Conservation (phyloP, 495 filamentous ascomycete species). For the Aspergillus nanangensis region DNA sequence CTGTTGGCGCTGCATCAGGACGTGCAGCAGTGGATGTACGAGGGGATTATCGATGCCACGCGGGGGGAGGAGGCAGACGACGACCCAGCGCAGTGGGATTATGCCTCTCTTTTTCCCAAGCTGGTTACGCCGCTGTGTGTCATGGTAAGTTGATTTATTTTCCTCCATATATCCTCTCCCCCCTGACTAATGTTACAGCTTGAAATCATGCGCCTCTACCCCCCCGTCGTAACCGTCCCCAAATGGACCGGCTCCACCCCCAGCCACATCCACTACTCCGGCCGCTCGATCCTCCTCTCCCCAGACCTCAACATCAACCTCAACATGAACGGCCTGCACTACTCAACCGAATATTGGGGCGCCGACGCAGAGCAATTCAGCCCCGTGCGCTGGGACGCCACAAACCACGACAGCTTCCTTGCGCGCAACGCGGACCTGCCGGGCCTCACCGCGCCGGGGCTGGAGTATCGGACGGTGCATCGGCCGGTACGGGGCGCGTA, state of each 20-base stretch:
- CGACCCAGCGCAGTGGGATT: slow-evolving; percentile 30
- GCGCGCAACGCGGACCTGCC: slow-evolving; percentile 8
- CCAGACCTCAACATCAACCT: slow-evolving; percentile 27
- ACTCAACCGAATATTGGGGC: slow-evolving; percentile 43
- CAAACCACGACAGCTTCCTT: slow-evolving; percentile 15
- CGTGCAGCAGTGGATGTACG: slow-evolving; percentile 36
- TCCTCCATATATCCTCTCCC: background rate
- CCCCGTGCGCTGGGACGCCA: slow-evolving; percentile 26
- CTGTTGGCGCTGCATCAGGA: slow-evolving; percentile 36
- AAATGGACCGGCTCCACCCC: slow-evolving; percentile 25
- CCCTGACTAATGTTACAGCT: slow-evolving; percentile 16
- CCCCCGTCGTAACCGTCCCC: slow-evolving; percentile 30
- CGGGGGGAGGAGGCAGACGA: slow-evolving; percentile 16
- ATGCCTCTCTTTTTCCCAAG: slow-evolving; percentile 27
- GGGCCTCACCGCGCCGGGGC: slow-evolving; percentile 11
- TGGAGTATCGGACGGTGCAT: slow-evolving; percentile 39
- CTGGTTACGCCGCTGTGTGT: slow-evolving; percentile 29
- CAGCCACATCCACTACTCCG: slow-evolving; percentile 14
- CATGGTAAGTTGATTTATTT: slow-evolving; percentile 31
- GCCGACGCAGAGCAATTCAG: slow-evolving; percentile 20
- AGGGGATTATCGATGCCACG: slow-evolving; percentile 28
- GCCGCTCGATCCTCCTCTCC: slow-evolving; percentile 25
- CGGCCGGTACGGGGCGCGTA: slow-evolving; percentile 59
- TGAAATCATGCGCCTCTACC: slow-evolving; percentile 40
- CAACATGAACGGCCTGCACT: slow-evolving; percentile 34